These are phyloP conservation scores for Yueomyces sp. DNA, from an alignment of 805 yeast genomes.

Conservation along the genomic window DNA sequence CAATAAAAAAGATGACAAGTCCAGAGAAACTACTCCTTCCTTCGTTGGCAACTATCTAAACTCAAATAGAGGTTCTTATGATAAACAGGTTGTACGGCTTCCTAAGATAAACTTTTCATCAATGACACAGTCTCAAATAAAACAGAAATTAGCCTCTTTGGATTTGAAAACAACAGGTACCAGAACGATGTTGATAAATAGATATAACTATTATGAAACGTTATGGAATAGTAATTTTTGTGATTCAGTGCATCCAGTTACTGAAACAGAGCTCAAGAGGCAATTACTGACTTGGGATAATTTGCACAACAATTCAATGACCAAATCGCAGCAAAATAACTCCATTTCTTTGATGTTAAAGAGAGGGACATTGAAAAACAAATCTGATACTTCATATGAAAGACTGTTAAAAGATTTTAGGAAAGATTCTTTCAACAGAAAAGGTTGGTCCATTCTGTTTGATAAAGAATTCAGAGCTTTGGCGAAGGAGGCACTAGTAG, in stretches of 20 bases:
- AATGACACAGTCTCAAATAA: constrained; percentile 44
- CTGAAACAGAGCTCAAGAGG: constrained; percentile 39
- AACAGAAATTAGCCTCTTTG: constrained; percentile 40
- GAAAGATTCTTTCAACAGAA: constrained; percentile 34
- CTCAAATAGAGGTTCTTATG: not conserved
- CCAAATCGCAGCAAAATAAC: constrained; percentile 9
- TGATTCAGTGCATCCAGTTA: constrained; percentile 54
- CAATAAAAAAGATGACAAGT: not conserved
- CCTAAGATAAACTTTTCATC: constrained; percentile 56
- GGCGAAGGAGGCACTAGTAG: constrained; percentile 25
- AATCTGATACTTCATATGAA: constrained; percentile 11
- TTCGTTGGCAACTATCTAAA: not conserved
- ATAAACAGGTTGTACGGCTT: constrained; percentile 25
- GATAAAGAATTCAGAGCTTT: constrained; percentile 28
- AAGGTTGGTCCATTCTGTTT: constrained; percentile 31
- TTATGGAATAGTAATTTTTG: constrained; percentile 65
- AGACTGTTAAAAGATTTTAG: constrained; percentile 21
- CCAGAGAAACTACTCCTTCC: not conserved
- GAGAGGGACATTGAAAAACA: constrained; percentile 28
- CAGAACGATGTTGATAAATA: constrained; percentile 44
- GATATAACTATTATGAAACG: constrained; percentile 67
- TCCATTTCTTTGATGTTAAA: constrained; percentile 16
- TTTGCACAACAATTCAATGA: constrained; percentile 11
- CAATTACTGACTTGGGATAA: constrained; percentile 59
- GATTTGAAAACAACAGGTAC: constrained; percentile 53